Evolutionary conservation across 257 asterid species (phyloP).

Genomic region (Cruciata laevipes): DNA sequence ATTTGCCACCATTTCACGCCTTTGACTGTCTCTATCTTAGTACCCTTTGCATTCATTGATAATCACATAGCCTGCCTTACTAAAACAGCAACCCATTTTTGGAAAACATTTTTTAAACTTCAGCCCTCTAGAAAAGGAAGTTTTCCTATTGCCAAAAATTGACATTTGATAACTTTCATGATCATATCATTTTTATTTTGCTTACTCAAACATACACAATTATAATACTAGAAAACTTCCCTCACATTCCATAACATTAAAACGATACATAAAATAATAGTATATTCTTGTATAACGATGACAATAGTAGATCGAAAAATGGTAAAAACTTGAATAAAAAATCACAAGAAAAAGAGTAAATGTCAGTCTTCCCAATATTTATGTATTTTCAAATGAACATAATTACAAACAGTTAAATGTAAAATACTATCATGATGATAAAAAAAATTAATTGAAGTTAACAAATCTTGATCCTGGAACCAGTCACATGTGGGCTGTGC

Average conservation of each 20-base stretch:
- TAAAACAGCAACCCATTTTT: conserved; percentile 8
- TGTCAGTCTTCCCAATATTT: background rate
- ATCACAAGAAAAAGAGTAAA: background rate
- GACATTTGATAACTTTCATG: background rate
- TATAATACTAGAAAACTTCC: too few relatives aligned
- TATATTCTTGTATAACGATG: too few relatives aligned
- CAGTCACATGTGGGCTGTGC: too few relatives aligned
- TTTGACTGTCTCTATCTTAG: background rate
- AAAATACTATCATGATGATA: too few relatives aligned
- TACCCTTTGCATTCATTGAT: background rate
- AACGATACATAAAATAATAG: too few relatives aligned
- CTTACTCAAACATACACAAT: background rate
- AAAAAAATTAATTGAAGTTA: too few relatives aligned
- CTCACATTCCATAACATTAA: too few relatives aligned
- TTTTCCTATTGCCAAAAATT: background rate
- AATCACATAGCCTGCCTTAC: conserved; percentile 12
- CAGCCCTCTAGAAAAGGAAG: background rate
- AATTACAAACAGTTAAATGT: too few relatives aligned
- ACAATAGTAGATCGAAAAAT: too few relatives aligned
- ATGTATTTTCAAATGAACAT: too few relatives aligned
- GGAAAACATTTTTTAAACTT: background rate
- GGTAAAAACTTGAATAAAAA: too few relatives aligned
- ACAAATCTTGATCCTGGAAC: background rate
- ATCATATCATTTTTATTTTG: background rate
- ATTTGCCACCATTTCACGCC: background rate